These are phyloP conservation scores for Phytophthora sansomeana DNA, from an alignment of 352 stramenopile species.

Conservation along the genomic window DNA sequence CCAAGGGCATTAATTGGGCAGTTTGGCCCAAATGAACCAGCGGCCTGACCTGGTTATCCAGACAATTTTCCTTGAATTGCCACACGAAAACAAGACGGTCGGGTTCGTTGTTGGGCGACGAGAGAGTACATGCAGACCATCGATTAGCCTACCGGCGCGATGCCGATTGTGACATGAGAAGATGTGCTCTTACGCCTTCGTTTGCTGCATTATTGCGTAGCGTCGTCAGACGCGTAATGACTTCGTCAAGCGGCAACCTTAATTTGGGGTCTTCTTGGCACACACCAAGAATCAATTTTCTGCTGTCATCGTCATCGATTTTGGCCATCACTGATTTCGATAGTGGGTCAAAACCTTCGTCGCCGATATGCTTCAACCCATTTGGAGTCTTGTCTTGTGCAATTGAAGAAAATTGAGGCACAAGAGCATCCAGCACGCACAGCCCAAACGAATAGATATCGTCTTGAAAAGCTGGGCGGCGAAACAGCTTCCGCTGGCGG, in stretches of 20 bases:
- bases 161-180: neutral
- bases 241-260: conserved; percentile 5
- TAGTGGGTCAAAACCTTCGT: conserved; percentile 9
- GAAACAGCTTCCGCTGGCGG: conserved; percentile 12
- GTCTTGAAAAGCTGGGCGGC: conserved; percentile 33
- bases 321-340: neutral
- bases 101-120: too few species aligned
- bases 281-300: conserved; percentile 17
- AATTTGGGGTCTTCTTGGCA: conserved; percentile 4
- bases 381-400: neutral
- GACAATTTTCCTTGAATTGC: too few species aligned
- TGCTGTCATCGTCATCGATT: neutral
- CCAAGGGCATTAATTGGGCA: too few species aligned
- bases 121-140: too few species aligned
- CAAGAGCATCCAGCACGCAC: conserved; percentile 38
- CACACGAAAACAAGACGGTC: too few species aligned
- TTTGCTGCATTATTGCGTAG: neutral
- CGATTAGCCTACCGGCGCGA: too few species aligned
- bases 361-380: conserved; percentile 15
- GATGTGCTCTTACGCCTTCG: neutral
- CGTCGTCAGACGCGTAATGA: conserved; percentile 12
- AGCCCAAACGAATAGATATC: conserved; percentile 43
- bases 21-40: too few species aligned
- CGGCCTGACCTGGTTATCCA: too few species aligned
- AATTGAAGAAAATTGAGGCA: conserved; percentile 21